phyloP scores from a whole-genome alignment of 371 early-diverging fungal genomes.

The Mortierella polycephala region DNA sequence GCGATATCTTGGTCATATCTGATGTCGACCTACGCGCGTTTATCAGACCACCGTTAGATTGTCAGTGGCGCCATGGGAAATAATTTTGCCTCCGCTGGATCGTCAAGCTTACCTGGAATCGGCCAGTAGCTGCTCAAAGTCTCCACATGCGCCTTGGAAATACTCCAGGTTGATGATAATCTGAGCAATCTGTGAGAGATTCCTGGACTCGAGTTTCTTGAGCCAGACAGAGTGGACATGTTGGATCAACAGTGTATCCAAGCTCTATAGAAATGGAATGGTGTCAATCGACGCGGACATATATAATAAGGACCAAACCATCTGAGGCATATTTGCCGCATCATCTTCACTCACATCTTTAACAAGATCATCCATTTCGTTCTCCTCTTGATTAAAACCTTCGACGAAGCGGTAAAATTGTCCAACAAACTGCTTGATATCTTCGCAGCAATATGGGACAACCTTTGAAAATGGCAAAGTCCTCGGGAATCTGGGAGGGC shows the following conservation, averaged over 20 bases:
- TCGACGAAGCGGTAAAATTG: constrained; percentile 90
- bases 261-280: constrained; percentile 60
- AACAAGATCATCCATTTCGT: constrained; percentile 89
- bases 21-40: constrained; percentile 59
- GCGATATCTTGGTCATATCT: constrained; percentile 66
- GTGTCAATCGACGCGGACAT: not conserved
- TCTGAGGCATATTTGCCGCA: not conserved
- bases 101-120: constrained; percentile 63
- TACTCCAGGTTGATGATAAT: constrained; percentile 86
- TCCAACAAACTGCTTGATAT: constrained; percentile 76
- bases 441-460: constrained; percentile 77
- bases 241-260: constrained; percentile 82
- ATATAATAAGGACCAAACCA: not conserved
- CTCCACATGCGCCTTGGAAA: constrained; percentile 78
- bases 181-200: constrained; percentile 83
- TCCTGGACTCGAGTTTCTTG: constrained; percentile 72
- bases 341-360: constrained; percentile 69
- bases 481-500: constrained; percentile 74
- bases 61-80: not conserved
- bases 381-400: constrained; percentile 84
- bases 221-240: constrained; percentile 78
- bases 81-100: not conserved
- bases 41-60: too few species aligned
- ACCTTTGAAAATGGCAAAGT: constrained; percentile 87
- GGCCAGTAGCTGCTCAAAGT: constrained; percentile 82